Evolutionary conservation across 768 basidiomycete species (phyloP).

Genomic region (Rossbeevera mucosa): DNA sequence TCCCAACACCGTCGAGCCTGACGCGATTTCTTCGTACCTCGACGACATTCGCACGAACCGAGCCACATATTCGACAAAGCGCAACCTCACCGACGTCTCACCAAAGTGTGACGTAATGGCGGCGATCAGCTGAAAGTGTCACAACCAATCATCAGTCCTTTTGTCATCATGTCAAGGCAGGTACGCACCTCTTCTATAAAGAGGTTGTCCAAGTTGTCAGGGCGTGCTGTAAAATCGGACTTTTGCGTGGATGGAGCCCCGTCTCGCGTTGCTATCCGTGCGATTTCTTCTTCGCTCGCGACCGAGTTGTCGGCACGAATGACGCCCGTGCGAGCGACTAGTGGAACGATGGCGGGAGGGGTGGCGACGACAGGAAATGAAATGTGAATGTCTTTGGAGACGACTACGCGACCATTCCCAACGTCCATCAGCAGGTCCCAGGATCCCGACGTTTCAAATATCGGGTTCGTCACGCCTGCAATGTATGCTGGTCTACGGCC

Average conservation of each 20-base stretch:
- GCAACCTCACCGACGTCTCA: conserved; percentile 79
- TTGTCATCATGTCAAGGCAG: neutral
- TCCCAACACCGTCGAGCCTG: conserved; percentile 71
- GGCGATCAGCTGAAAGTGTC: conserved; percentile 53
- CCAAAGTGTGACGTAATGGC: conserved; percentile 92
- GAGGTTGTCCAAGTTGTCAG: conserved; percentile 67
- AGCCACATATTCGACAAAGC: conserved; percentile 84
- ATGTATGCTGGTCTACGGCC: conserved; percentile 77
- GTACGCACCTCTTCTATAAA: conserved; percentile 90
- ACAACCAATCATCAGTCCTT: neutral
- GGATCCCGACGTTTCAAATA: conserved; percentile 78
- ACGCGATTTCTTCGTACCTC: conserved; percentile 81
- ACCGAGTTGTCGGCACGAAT: conserved; percentile 61
- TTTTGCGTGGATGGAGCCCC: conserved; percentile 52
- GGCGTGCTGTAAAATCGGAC: conserved; percentile 50
- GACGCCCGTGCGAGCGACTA: conserved; percentile 54
- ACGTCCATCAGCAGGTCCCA: conserved; percentile 97
- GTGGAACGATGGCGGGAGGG: conserved; percentile 39
- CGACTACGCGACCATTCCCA: conserved; percentile 77
- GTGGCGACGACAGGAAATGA: conserved; percentile 46
- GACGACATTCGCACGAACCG: conserved; percentile 89
- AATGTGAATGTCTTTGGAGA: conserved; percentile 77
- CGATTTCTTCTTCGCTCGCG: conserved; percentile 67
- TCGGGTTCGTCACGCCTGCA: conserved; percentile 96
- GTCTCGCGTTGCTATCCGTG: conserved; percentile 42